Evolutionary conservation across 2,329 filamentous ascomycete genomes (phyloP).

Genomic region (Hypoxylon sp.): DNA sequence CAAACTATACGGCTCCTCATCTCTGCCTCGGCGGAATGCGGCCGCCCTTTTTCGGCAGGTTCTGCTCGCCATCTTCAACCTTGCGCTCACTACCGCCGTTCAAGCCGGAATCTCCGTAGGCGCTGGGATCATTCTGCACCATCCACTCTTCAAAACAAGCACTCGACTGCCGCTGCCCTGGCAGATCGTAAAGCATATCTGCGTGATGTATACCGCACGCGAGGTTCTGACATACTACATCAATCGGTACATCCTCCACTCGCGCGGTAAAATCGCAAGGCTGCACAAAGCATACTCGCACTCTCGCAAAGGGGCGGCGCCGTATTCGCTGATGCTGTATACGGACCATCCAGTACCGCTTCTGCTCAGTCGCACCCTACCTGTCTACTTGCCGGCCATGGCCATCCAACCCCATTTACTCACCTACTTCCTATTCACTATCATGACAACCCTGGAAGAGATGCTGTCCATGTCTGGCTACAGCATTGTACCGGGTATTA

Average conservation of each 20-base stretch:
- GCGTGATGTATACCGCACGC: conserved; percentile 60
- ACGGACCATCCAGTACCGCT: conserved; percentile 78
- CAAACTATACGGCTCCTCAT: conserved; percentile 74
- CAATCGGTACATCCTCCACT: conserved; percentile 80
- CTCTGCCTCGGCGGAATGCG: conserved; percentile 63
- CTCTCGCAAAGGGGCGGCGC: conserved; percentile 64
- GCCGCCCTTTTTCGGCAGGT: conserved; percentile 56
- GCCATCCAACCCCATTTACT: conserved; percentile 78
- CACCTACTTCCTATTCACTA: conserved; percentile 77
- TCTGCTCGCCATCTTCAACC: conserved; percentile 62
- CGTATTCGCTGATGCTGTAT: conserved; percentile 73
- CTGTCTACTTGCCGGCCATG: conserved; percentile 75
- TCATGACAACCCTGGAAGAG: conserved; percentile 75
- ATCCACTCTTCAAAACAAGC: conserved; percentile 63
- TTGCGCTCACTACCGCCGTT: conserved; percentile 60
- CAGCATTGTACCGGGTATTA: conserved; percentile 67
- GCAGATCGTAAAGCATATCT: conserved; percentile 66
- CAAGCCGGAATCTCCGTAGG: conserved; percentile 61
- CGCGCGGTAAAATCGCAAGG: conserved; percentile 55
- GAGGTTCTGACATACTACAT: conserved; percentile 79
- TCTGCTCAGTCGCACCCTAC: conserved; percentile 74
- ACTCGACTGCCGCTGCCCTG: conserved; percentile 68
- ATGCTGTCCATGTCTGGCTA: conserved; percentile 78
- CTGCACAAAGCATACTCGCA: conserved; percentile 66
- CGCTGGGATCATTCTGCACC: conserved; percentile 54